phyloP scores from a whole-genome alignment of 139 green algal species.

The Volvox reticuliferus region DNA sequence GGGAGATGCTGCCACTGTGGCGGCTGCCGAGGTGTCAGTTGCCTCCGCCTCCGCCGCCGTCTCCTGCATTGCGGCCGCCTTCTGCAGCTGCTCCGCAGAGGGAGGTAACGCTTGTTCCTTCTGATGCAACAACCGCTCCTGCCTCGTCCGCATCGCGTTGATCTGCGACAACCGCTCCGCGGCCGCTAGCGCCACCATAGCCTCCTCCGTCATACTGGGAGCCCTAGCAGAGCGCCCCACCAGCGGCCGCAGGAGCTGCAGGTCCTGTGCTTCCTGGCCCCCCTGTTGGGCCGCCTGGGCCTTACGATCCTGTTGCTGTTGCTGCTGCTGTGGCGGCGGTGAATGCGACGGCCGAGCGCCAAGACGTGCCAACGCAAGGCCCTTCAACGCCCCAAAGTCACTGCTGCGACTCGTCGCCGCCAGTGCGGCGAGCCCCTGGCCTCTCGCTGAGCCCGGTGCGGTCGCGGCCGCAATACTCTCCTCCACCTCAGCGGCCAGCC shows the following conservation, averaged over 20 bases:
- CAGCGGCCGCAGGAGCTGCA: too few relatives aligned
- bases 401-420: not conserved
- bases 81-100: too few relatives aligned
- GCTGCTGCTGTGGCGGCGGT: not conserved
- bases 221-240: too few relatives aligned
- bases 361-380: conserved; percentile 6
- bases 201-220: too few relatives aligned
- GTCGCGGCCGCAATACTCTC: not conserved
- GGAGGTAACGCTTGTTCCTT: too few relatives aligned
- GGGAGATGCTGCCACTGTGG: too few relatives aligned
- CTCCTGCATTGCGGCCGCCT: too few relatives aligned
- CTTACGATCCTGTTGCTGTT: not conserved
- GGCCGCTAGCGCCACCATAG: not conserved
- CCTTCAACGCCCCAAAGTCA: not conserved
- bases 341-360: not conserved
- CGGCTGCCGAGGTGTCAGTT: too few relatives aligned
- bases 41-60: too few relatives aligned
- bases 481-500: not conserved
- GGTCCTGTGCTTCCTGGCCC: not conserved
- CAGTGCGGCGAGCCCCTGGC: not conserved
- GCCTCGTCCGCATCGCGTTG: too few relatives aligned
- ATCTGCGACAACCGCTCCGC: too few relatives aligned
- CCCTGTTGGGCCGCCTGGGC: not conserved
- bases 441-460: not conserved
- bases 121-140: too few relatives aligned